Conservation (phyloP, 148 eudicot genomes). For the Vaccinium macrocarpon region DNA sequence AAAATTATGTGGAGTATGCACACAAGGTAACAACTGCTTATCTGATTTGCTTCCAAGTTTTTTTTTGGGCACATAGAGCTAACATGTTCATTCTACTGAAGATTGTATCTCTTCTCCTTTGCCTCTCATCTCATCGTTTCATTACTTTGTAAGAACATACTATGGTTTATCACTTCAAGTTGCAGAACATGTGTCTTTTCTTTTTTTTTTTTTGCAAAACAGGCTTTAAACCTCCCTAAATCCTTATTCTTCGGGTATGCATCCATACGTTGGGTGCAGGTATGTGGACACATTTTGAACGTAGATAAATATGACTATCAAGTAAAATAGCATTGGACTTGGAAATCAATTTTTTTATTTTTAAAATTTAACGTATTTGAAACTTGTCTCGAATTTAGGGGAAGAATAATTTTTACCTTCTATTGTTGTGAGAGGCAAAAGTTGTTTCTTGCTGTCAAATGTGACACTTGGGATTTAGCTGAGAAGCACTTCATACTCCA, state of each 20-base stretch:
- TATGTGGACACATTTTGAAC: not conserved
- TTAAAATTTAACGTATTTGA: not conserved
- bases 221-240: not conserved
- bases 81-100: not conserved
- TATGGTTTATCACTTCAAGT: not conserved
- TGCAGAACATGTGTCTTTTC: not conserved
- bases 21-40: constrained; percentile 43
- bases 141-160: not conserved
- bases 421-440: not conserved
- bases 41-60: not conserved
- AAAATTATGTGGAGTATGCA: constrained; percentile 88
- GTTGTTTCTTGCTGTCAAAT: not conserved
- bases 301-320: not conserved
- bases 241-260: not conserved
- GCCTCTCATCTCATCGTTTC: not conserved
- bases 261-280: not conserved
- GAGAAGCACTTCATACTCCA: not conserved
- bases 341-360: not conserved
- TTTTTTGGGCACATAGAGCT: not conserved
- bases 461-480: not conserved
- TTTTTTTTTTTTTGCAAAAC: constrained; percentile 1
- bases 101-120: not conserved
- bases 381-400: not conserved
- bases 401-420: not conserved
- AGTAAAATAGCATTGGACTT: not conserved